Conservation (phyloP, 805 yeast genomes). For the Lachancea thermotolerans region DNA sequence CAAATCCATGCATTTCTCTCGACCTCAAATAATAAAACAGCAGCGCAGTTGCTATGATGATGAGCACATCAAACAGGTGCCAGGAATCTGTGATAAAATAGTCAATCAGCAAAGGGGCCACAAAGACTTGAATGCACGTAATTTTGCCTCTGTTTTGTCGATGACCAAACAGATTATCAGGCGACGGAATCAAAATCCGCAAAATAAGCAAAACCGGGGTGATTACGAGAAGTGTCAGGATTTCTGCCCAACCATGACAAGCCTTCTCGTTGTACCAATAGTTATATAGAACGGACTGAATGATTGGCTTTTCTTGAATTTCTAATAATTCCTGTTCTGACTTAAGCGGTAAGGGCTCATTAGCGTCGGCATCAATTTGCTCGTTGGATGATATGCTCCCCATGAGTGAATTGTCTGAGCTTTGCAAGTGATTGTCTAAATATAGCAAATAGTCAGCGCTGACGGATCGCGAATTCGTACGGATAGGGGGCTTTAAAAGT, state of each 20-base stretch:
- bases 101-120: neutral
- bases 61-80: neutral
- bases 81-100: neutral
- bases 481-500: neutral
- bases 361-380: neutral
- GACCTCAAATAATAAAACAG: neutral
- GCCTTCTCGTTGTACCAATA: neutral
- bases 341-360: neutral
- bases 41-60: neutral
- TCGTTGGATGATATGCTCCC: neutral
- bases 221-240: neutral
- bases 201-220: neutral
- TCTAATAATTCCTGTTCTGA: neutral
- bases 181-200: neutral
- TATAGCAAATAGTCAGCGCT: conserved; percentile 7
- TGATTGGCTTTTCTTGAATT: conserved; percentile 1
- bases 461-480: conserved; percentile 2
- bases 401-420: neutral
- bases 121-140: neutral
- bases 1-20: neutral
- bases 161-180: neutral
- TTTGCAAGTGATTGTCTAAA: conserved; percentile 3
- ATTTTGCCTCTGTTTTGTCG: neutral
- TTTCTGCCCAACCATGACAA: neutral
- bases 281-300: conserved; percentile 1